Evolutionary conservation across 306 rosid species (phyloP), one percentile per base, ranked within the genome.

Genomic region (Pueraria montana): DNA sequence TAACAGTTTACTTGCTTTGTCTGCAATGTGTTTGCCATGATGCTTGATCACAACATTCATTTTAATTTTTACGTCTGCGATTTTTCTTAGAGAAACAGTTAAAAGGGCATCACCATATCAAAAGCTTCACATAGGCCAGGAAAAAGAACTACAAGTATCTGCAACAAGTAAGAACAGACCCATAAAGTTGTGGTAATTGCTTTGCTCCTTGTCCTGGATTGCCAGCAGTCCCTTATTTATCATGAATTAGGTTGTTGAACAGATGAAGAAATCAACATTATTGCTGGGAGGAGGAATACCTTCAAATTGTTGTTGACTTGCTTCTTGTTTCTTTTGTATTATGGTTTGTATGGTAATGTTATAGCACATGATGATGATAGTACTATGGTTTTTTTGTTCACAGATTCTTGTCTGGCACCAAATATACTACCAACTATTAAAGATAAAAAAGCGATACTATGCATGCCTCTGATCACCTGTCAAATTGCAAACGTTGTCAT

Each of bases 391-490:
- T 74, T 38, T 45, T 20, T 10, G 56, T 53, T 34, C 23, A 14
- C 4, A 75, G 23, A 12, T 61, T 45, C 61, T 52, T 62, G n/a
- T 38, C 71, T 8, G 71, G 70, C 26, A 42, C 43, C 67, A 18
- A 6, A 43, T 24, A 53, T 62, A 18, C 56, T 76, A 24, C 71
- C 27, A 40, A 76, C 26, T 13, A 6, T 6, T 8, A 61, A 59
- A 40, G 42, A 76, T 71, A 2, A 71, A 71, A 17, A 3, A 23
- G 34, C 38, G 4, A 40, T 5, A 23, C 53, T 23, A 3, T 64
- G 49, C 81, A 48, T 63, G 81, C 62, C 72, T 77, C 32, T 43
- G 48, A 63, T 65, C 63, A 30, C 34, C 9, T 13, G 32, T 30
- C 74, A 32, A 46, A 78, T 46, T 64, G 82, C 38, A 64, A 30